These are phyloP conservation scores for Colletotrichum tamarilloi DNA, from an alignment of 2,329 filamentous ascomycete genomes.

Conservation along the genomic window DNA sequence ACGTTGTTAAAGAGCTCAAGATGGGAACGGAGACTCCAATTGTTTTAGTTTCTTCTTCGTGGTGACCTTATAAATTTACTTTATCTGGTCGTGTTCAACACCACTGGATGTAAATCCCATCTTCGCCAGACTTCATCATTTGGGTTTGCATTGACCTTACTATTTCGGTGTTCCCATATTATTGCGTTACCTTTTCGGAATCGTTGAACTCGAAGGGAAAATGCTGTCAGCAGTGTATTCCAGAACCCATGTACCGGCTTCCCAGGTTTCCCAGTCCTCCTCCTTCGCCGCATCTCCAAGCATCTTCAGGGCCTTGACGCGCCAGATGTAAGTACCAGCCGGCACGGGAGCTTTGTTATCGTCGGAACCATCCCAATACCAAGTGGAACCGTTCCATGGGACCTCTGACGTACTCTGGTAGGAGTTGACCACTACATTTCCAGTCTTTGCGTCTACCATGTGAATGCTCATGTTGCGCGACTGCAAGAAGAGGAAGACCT, in stretches of 20 bases:
- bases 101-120: neutral
- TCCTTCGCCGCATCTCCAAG: neutral
- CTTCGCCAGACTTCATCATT: neutral
- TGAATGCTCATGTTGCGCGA: neutral
- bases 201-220: neutral
- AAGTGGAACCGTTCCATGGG: neutral
- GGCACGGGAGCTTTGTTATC: slow-evolving; percentile 7
- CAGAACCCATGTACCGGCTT: slow-evolving; percentile 4
- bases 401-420: neutral
- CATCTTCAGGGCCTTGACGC: neutral
- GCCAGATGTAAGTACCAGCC: slow-evolving; percentile 9
- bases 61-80: neutral
- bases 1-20: too few relatives aligned
- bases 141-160: neutral
- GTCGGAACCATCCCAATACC: slow-evolving; percentile 27
- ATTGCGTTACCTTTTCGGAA: neutral
- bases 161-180: neutral
- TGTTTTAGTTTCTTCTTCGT: neutral
- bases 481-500: neutral
- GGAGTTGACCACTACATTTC: neutral
- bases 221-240: slow-evolving; percentile 3
- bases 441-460: neutral
- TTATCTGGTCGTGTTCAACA: neutral
- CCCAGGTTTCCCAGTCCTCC: neutral
- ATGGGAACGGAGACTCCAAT: neutral